These are phyloP conservation scores for Ettlia oleoabundans DNA, from an alignment of 139 green algal genomes.

Conservation along the genomic window DNA sequence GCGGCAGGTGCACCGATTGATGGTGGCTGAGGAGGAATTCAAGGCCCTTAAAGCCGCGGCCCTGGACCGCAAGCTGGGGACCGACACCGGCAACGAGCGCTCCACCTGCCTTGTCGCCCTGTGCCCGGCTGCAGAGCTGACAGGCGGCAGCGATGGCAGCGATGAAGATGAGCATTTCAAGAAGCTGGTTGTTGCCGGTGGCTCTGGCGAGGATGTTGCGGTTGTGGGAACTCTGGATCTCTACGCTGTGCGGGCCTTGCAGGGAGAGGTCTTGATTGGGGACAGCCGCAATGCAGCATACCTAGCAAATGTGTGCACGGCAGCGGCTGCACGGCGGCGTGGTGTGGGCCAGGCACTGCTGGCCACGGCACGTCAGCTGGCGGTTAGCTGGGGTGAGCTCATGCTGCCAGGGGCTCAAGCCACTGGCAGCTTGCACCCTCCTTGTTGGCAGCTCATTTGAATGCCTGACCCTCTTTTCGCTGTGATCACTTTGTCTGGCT, in stretches of 20 bases:
- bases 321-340: slow-evolving; percentile 36
- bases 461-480: neutral
- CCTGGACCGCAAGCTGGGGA: slow-evolving; percentile 18
- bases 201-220: neutral
- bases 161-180: no score
- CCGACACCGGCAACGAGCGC: neutral
- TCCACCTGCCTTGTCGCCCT: slow-evolving; percentile 35
- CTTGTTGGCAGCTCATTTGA: neutral
- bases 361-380: slow-evolving; percentile 20
- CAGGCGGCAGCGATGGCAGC: no score
- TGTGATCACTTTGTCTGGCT: no score
- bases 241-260: slow-evolving; percentile 41
- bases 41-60: slow-evolving; percentile 36
- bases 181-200: no score
- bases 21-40: slow-evolving; percentile 57
- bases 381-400: slow-evolving; percentile 42
- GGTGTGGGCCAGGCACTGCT: slow-evolving; percentile 52
- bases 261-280: slow-evolving; percentile 57
- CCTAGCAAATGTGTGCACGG: slow-evolving; percentile 61
- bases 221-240: slow-evolving; percentile 60
- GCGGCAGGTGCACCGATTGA: slow-evolving; percentile 54
- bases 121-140: neutral
- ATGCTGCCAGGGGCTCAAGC: neutral
- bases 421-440: neutral
- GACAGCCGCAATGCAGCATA: slow-evolving; percentile 51